A percentile compares a stretch with the other conserved stretches of the same genome.
Evolutionary conservation across 2,329 filamentous ascomycete species (phyloP).

Genomic region (Hypoxylon sp.): DNA sequence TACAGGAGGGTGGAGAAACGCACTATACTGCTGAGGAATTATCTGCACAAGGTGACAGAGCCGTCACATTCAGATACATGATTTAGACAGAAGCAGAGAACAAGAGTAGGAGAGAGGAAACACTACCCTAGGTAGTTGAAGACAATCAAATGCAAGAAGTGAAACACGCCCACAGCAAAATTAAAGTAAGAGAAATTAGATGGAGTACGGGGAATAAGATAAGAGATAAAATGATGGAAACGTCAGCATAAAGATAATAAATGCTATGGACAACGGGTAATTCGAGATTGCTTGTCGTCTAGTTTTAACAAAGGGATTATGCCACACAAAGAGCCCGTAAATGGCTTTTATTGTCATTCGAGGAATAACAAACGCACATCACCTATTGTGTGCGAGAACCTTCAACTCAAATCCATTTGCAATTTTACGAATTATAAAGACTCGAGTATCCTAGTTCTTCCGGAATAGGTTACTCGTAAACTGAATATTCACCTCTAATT

Average conservation of each 20-base stretch:
- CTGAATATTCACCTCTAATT: not conserved
- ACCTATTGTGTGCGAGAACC: not conserved
- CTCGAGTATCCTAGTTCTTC: not conserved
- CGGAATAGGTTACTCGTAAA: not conserved
- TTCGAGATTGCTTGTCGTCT: not conserved
- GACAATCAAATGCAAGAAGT: constrained; percentile 9
- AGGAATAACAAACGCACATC: constrained; percentile 2
- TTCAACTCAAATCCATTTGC: not conserved
- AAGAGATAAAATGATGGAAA: constrained; percentile 9
- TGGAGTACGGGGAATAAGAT: constrained; percentile 3
- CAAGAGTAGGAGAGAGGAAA: not conserved
- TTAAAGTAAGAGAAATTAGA: constrained; percentile 2
- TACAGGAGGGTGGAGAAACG: constrained; percentile 62
- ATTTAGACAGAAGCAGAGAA: constrained; percentile 52
- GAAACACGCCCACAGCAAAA: not conserved
- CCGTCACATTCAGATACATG: constrained; percentile 75
- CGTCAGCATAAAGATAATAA: constrained; percentile 1
- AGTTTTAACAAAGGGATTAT: constrained; percentile 17
- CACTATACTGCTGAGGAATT: constrained; percentile 64
- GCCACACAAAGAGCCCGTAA: not conserved
- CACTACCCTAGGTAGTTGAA: not conserved
- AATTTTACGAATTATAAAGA: constrained; percentile 1
- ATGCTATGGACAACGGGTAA: not conserved
- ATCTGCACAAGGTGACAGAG: constrained; percentile 72
- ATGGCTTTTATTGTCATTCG: not conserved